Conservation (phyloP, 2,329 filamentous ascomycete genomes). For the Curvularia eragrostidis region DNA sequence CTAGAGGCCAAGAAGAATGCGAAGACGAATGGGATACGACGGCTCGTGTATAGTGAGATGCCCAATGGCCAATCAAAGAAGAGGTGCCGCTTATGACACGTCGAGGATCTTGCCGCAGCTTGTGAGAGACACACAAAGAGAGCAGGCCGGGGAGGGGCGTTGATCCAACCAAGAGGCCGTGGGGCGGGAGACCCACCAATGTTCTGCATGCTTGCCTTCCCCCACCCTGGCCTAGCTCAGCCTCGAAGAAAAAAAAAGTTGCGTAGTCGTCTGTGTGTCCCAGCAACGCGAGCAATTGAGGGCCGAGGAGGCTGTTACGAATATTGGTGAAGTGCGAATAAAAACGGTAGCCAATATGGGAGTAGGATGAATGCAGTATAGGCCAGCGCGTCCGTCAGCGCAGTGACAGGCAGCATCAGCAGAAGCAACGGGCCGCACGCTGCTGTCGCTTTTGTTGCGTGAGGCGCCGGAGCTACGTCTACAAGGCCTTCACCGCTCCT, state of each 20-base stretch:
- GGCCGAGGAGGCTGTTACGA: neutral
- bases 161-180: constrained; percentile 29
- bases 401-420: constrained; percentile 24
- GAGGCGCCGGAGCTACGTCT: constrained; percentile 37
- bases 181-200: constrained; percentile 32
- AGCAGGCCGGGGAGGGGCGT: constrained; percentile 17
- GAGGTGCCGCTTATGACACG: constrained; percentile 26
- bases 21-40: constrained; percentile 25
- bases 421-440: constrained; percentile 34
- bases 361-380: constrained; percentile 18
- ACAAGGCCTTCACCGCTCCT: constrained; percentile 47
- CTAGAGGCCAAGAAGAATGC: constrained; percentile 5
- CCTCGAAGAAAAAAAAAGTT: constrained; percentile 21
- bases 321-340: neutral
- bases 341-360: neutral
- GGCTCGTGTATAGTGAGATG: constrained; percentile 14
- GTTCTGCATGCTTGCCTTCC: constrained; percentile 27
- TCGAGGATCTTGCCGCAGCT: constrained; percentile 28
- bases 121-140: constrained; percentile 9
- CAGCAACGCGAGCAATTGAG: constrained; percentile 3
- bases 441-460: constrained; percentile 27
- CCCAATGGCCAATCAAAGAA: constrained; percentile 27
- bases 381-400: constrained; percentile 22
- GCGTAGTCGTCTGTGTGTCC: neutral
- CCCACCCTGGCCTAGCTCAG: constrained; percentile 15